Evolutionary conservation across 2,329 filamentous ascomycete species (phyloP).

Genomic region (Diaporthe batatas): DNA sequence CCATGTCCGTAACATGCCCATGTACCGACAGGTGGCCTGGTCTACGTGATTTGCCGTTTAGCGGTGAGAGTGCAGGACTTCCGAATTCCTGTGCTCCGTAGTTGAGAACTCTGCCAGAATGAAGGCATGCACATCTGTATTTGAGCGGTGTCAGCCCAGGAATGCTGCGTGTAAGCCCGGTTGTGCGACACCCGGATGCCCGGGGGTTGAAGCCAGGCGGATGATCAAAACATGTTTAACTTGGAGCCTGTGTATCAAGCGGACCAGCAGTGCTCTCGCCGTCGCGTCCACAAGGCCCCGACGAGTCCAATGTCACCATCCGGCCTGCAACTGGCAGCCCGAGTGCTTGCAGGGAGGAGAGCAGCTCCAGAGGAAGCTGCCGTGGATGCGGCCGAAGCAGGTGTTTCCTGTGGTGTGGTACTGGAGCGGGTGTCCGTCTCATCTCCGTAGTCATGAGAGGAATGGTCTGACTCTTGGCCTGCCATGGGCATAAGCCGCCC

Average conservation of each 20-base stretch:
- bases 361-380: background rate
- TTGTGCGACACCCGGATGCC: background rate
- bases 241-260: no score
- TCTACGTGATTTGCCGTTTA: no score
- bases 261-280: background rate
- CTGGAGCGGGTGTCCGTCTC: background rate
- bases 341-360: background rate
- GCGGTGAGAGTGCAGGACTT: no score
- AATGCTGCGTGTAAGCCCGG: conserved; percentile 2
- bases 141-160: background rate
- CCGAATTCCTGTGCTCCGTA: background rate
- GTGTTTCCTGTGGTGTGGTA: background rate
- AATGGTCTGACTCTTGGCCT: conserved; percentile 34
- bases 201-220: background rate
- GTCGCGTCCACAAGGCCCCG: background rate
- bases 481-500: background rate
- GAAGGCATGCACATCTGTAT: background rate
- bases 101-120: background rate
- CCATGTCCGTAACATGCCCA: no score
- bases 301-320: background rate
- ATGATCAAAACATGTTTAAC: background rate
- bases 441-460: conserved; percentile 38
- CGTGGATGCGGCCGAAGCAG: conserved; percentile 8
- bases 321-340: no score
- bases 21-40: no score